Evolutionary conservation across 2,329 filamentous ascomycete species (phyloP), one percentile per base, ranked within the genome.

Genomic region (Fusarium decemcellulare): DNA sequence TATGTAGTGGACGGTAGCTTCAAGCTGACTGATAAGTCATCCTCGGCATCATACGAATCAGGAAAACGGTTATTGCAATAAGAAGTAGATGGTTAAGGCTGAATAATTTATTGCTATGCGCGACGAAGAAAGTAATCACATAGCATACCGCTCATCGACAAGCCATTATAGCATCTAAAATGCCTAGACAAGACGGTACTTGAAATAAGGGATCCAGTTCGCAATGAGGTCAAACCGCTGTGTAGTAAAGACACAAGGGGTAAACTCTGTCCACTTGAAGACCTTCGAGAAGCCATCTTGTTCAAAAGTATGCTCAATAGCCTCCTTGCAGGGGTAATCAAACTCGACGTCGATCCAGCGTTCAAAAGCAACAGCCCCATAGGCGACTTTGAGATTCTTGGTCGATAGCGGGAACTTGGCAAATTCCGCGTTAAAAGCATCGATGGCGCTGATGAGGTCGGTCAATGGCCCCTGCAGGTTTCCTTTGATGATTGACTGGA

Each of bases 141-240:
- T 23, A 23, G 23, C 23, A 23, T 23, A 23, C 23, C 23, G 23
- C 23, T 23, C 23, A 23, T 23, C 5, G 23, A 23, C 23, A 23
- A 23, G 23, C 23, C 23, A 23, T 23, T 23, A 5, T 23, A 23
- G 23, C 23, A 23, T 3, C 23, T 23, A 23, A 23, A 23, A 65
- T 8, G 10, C 14, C 46, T 68, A 63, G 6, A 59, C 63, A 36
- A 70, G 65, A 3, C 67, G 56, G 47, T 70, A 70, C n/a, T 70
- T 70, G 2, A 70, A 8, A n/a, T 59, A 68, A 14, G 67, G 67
- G 14, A 70, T 40, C 67, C 67, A 70, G 6, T 62, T 40, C 39
- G 56, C 61, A 2, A 65, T 50, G 12, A 70, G 51, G 27, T 68
- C 57, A 3, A 70, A 18, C 37, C 29, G 52, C 8, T 70, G 59